Base-by-base conservation (phyloP, 2,329 filamentous ascomycete genomes). In the Macrophomina pseudophaseolina region DNA sequence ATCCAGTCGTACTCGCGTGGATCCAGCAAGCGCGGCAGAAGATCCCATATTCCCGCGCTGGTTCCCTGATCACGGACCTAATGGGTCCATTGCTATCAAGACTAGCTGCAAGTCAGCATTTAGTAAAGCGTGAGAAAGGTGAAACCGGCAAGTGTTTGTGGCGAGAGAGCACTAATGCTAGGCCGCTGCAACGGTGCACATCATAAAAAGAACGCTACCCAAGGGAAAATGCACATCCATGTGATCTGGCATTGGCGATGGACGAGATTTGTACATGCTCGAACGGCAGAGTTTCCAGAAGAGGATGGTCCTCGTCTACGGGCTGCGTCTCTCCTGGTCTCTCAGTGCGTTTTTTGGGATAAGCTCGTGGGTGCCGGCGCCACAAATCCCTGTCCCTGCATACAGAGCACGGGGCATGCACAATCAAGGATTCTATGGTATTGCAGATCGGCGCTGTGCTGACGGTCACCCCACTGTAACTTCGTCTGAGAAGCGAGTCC, bases 371-470 rank as follows among this genome's bases (percentile, higher is more conserved):
- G 56, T 48, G 42, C 30, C n/a, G 56, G 18, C 42, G 42, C 42
- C 56, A 48, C 16, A 40, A 38, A 48, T 8, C 56, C 56, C 42
- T 48, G 56, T 33, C 42, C 56, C 40, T 60, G 56, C 56, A 60
- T 46, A 44, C 12, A 7, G 14, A 35, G 35, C 3, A 30, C 9
- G 30, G 11, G 5, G 18, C 5, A 14, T 28, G 18, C 12, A 44
- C 42, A 5, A 44, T n/a, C 48, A 28, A 11, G 23, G 18, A 30
- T 30, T 4, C 48, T 18, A 11, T 5, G 48, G 8, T 12, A 51
- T 11, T 28, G 23, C n/a, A 14, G 48, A 51, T 51, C 42, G 42
- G 42, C 42, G 16, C 14, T 23, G 44, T 30, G 48, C 48, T 51
- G 48, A 32, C 48, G 12, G 6, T 8, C 8, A 5, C 48, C 48